Percentiles rank a stretch among this genome's conserved stretches.
Conservation (phyloP, 768 basidiomycete genomes). For the Tubosaeta brunneosetosa region DNA sequence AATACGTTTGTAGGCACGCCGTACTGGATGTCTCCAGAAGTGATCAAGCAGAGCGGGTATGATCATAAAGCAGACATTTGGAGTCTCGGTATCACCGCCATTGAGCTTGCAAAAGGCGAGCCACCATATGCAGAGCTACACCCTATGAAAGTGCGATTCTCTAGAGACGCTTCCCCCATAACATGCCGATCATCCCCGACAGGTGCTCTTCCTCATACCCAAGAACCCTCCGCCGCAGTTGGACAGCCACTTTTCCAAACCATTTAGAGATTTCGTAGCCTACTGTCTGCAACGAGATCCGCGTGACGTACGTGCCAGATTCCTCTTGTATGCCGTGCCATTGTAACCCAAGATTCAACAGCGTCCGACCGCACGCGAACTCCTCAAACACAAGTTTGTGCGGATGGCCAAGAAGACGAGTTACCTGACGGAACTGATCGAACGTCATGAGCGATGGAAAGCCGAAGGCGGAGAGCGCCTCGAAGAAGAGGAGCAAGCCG, state of each 20-base stretch:
- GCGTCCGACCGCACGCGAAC: slow-evolving; percentile 92
- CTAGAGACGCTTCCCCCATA: not conserved
- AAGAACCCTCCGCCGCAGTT: slow-evolving; percentile 93
- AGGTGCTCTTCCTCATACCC: slow-evolving; percentile 97
- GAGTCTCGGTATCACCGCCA: slow-evolving; percentile 96
- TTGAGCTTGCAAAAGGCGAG: slow-evolving; percentile 95
- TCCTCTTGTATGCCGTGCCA: slow-evolving; percentile 2
- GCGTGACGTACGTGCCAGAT: slow-evolving; percentile 57
- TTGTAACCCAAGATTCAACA: slow-evolving; percentile 32
- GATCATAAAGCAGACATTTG: slow-evolving; percentile 99
- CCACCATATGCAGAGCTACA: slow-evolving; percentile 98
- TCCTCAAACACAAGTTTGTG: slow-evolving; percentile 95
- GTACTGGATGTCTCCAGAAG: slow-evolving; percentile 99
- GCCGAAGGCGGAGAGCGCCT: slow-evolving; percentile 77
- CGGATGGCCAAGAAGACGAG: slow-evolving; percentile 91
- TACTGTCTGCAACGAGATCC: slow-evolving; percentile 94
- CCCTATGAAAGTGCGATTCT: slow-evolving; percentile 85
- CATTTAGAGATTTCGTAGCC: slow-evolving; percentile 91
- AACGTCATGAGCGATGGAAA: slow-evolving; percentile 90
- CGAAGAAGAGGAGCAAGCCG: slow-evolving; percentile 66
- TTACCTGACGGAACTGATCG: slow-evolving; percentile 94
- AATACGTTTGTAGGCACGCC: slow-evolving; percentile 98
- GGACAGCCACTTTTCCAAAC: slow-evolving; percentile 86
- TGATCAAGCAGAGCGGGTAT: slow-evolving; percentile 99
- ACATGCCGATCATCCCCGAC: not conserved